A percentile compares a stretch with the other conserved stretches of the same genome.
Evolutionary conservation across 2,329 filamentous ascomycete species (phyloP).

Genomic region (Aspergillus unguis): DNA sequence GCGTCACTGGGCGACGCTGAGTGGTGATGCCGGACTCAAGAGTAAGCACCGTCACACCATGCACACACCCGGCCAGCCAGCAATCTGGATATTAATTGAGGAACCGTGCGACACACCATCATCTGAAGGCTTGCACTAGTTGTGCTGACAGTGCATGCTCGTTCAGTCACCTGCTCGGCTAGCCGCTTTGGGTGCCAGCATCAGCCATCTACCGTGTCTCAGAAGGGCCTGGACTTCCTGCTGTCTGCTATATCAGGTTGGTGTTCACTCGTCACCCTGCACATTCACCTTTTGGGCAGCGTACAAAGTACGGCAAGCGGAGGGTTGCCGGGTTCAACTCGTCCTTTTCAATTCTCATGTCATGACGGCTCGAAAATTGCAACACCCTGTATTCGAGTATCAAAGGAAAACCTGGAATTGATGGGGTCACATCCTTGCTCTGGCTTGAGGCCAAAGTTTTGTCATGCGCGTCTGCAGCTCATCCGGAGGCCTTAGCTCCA

Average conservation of each 20-base stretch:
- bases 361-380: neutral
- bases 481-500: neutral
- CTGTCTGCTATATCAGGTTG: neutral
- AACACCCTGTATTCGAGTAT: neutral
- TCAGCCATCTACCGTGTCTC: neutral
- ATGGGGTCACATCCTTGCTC: neutral
- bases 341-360: neutral
- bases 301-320: constrained; percentile 6
- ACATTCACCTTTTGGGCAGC: neutral
- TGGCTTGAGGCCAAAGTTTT: neutral
- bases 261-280: neutral
- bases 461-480: constrained; percentile 2
- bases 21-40: neutral
- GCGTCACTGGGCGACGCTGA: neutral
- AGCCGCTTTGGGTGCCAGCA: constrained; percentile 9
- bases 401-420: neutral
- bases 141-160: constrained; percentile 22
- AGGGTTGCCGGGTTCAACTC: neutral
- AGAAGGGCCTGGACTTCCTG: constrained; percentile 9
- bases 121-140: constrained; percentile 15
- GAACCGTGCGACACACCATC: constrained; percentile 5
- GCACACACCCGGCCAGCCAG: neutral
- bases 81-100: constrained; percentile 6
- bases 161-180: constrained; percentile 22
- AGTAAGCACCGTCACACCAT: constrained; percentile 6